These are phyloP conservation scores for Lichtheimia ramosa DNA, from an alignment of 371 early-diverging fungal species.

Conservation along the genomic window DNA sequence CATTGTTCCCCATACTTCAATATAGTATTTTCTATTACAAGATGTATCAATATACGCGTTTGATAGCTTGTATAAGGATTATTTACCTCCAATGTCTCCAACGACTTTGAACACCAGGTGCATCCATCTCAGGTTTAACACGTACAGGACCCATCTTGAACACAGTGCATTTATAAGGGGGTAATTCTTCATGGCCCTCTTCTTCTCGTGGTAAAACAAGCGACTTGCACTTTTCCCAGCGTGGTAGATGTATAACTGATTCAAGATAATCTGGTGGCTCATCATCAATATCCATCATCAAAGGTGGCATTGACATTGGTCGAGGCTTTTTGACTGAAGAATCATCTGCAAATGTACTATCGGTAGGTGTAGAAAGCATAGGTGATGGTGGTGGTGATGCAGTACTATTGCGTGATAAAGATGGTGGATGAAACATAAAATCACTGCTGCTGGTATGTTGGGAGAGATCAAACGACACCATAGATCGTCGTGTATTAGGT, in stretches of 20 bases:
- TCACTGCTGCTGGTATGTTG: no score
- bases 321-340: background rate
- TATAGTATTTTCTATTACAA: constrained; percentile 32
- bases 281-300: background rate
- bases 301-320: background rate
- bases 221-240: constrained; percentile 31
- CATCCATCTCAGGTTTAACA: constrained; percentile 40
- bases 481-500: no score
- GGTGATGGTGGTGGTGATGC: constrained; percentile 1
- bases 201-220: constrained; percentile 29
- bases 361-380: background rate
- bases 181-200: constrained; percentile 36
- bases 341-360: background rate
- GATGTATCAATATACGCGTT: background rate
- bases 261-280: constrained; percentile 15
- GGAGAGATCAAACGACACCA: no score
- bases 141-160: constrained; percentile 44
- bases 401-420: no score
- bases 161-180: constrained; percentile 39
- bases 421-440: no score
- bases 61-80: background rate
- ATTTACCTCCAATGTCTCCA: constrained; percentile 41
- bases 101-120: constrained; percentile 26
- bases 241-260: constrained; percentile 3
- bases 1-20: constrained; percentile 45